Base-by-base conservation (phyloP, 208 protist genomes). In the Sergeia podlipaevii region DNA sequence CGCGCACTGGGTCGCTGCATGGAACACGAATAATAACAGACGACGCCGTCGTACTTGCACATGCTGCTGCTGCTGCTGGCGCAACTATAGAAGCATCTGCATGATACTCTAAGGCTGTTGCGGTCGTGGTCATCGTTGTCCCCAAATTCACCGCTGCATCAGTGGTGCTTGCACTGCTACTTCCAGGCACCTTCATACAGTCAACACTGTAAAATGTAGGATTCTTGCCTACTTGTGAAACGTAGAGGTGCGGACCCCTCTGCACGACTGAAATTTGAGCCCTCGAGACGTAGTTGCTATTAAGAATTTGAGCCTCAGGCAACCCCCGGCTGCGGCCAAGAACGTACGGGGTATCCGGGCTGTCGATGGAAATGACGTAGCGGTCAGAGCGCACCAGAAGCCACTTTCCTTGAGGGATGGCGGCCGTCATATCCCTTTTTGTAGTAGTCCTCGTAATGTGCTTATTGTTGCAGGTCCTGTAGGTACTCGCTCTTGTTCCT, bases 321-420 rank as follows among this genome's bases (percentile, higher is more conserved):
- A 93, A 64, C 8, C 51, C 49, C 0, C 54, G 64, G 34, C 55
- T 56, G 8, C 85, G 70, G 3, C 85, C 85, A 36, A 93, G 38
- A 34, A 65, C 1, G 52, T 85, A 76, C 11, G 44, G 15, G 7
- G 64, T 38, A 45, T 67, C 34, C 0, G 77, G 38, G 36, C 73
- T 70, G 37, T 73, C 57, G 2, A 93, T 37, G 2, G 51, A 57
- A 34, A 89, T n/a, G 4, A 72, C 36, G 15, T 66, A 32, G 4
- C 71, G 54, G 51, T 93, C 85, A 7, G 78, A 84, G 17, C 80
- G 77, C 24, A 80, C 80, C 18, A 93, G 7, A 11, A 82, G 21
- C 70, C 78, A 93, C 28, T 44, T 65, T 3, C 73, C 81, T 27
- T 65, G 23, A n/a, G n/a, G n/a, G n/a, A n/a, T n/a, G n/a, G n/a